Conservation (phyloP, 164 flowering plant genomes). For the Magnolia sinica region DNA sequence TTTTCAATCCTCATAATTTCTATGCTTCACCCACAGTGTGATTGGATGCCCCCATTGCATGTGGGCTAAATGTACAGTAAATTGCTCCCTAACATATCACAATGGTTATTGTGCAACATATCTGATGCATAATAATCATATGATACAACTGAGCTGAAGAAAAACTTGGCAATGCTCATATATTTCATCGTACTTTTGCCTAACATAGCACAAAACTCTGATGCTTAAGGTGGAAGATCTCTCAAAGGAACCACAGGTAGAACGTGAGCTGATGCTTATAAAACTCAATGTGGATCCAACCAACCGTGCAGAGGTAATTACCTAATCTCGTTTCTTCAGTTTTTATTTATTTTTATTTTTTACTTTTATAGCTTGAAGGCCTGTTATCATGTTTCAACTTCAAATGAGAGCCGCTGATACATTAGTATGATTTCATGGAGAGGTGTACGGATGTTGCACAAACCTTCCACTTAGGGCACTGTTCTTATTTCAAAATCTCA, state of each 20-base stretch:
- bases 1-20: too few relatives aligned
- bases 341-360: background rate
- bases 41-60: too few relatives aligned
- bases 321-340: background rate
- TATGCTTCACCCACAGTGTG: too few relatives aligned
- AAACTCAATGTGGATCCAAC: constrained; percentile 70
- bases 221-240: constrained; percentile 76
- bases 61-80: too few relatives aligned
- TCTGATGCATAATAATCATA: background rate
- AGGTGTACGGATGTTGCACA: too few relatives aligned
- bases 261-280: constrained; percentile 92
- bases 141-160: background rate
- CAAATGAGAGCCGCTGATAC: background rate
- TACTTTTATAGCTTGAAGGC: background rate
- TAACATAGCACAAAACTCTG: background rate
- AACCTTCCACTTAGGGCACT: too few relatives aligned
- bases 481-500: too few relatives aligned
- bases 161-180: background rate
- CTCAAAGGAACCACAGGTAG: constrained; percentile 87
- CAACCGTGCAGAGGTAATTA: constrained; percentile 63
- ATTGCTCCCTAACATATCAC: too few relatives aligned
- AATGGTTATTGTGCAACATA: background rate
- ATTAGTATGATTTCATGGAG: too few relatives aligned
- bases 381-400: background rate
- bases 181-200: background rate